Conservation (phyloP, 495 filamentous ascomycete species). For the Glarea lozoyensis region DNA sequence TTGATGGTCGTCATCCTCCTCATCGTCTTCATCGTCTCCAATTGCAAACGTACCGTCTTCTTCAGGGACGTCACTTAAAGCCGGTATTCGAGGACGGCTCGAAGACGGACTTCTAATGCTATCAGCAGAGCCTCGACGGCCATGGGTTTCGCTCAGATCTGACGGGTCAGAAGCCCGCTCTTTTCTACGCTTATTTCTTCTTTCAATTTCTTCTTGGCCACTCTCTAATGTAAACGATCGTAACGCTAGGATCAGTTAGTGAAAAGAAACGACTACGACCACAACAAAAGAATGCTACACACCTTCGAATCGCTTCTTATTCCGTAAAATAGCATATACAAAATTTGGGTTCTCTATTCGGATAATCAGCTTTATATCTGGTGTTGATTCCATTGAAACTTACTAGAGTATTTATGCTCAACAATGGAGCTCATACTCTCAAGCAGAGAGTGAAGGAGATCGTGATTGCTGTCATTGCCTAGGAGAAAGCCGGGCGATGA, state of each 20-base stretch:
- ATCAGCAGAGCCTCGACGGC: slow-evolving; percentile 59
- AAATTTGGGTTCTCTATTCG: slow-evolving; percentile 70
- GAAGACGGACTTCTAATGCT: slow-evolving; percentile 57
- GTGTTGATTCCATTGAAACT: too few species aligned
- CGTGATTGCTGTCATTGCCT: slow-evolving; percentile 88
- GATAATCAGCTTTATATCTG: slow-evolving; percentile 24
- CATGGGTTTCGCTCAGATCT: slow-evolving; percentile 34
- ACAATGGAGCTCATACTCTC: slow-evolving; percentile 88
- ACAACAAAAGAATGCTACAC: background rate
- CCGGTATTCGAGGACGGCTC: slow-evolving; percentile 44
- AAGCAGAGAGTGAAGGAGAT: slow-evolving; percentile 69
- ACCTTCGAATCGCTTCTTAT: slow-evolving; percentile 69
- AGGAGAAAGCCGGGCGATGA: slow-evolving; percentile 91
- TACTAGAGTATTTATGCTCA: slow-evolving; percentile 86
- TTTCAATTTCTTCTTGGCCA: slow-evolving; percentile 87
- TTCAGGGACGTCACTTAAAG: slow-evolving; percentile 73
- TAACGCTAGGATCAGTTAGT: slow-evolving; percentile 39
- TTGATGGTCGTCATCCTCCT: slow-evolving; percentile 56
- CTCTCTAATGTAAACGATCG: slow-evolving; percentile 92
- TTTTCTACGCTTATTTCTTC: slow-evolving; percentile 65
- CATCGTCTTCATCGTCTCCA: slow-evolving; percentile 68
- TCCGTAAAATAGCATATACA: slow-evolving; percentile 70
- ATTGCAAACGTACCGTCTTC: slow-evolving; percentile 83
- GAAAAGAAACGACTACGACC: background rate
- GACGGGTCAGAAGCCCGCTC: slow-evolving; percentile 40